Evolutionary conservation across 2,329 filamentous ascomycete species (phyloP).

Genomic region (Arthrobotrys sphaeroides): DNA sequence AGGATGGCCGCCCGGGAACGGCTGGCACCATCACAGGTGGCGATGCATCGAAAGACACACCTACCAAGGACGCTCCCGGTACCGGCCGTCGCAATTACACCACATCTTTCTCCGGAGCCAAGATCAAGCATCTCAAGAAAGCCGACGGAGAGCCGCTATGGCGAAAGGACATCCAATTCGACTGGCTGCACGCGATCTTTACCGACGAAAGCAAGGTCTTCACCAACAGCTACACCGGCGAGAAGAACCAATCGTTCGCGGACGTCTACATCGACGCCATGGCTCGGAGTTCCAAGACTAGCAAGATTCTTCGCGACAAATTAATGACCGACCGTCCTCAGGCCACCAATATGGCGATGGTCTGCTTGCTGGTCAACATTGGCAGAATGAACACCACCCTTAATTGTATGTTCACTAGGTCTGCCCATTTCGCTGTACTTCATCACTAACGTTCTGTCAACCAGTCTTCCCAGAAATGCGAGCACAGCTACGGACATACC

Average conservation of each 20-base stretch:
- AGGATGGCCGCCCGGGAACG: conserved; percentile 14
- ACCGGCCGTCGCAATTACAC: conserved; percentile 50
- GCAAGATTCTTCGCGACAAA: conserved; percentile 97
- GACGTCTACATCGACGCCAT: conserved; percentile 98
- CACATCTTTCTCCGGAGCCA: conserved; percentile 61
- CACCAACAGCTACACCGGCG: conserved; percentile 87
- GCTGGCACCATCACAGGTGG: conserved; percentile 9
- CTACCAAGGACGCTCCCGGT: conserved; percentile 37
- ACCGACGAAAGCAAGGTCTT: conserved; percentile 80
- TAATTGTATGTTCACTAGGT: conserved; percentile 74
- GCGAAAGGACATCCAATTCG: conserved; percentile 87
- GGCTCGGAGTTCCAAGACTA: conserved; percentile 98
- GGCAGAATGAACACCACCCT: conserved; percentile 98
- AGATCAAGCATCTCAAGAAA: conserved; percentile 86
- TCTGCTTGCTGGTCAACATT: conserved; percentile 95
- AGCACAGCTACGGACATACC: conserved; percentile 94
- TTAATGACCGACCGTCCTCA: conserved; percentile 88
- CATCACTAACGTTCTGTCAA: conserved; percentile 43
- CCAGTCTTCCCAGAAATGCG: conserved; percentile 99
- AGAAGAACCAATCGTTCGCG: conserved; percentile 80
- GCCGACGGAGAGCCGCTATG: conserved; percentile 87
- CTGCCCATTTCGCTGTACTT: neutral
- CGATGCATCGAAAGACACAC: conserved; percentile 41
- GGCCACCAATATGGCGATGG: conserved; percentile 99
- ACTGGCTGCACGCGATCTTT: conserved; percentile 82